Conservation (phyloP, 2,329 filamentous ascomycete species). For the Diaporthe sp. region DNA sequence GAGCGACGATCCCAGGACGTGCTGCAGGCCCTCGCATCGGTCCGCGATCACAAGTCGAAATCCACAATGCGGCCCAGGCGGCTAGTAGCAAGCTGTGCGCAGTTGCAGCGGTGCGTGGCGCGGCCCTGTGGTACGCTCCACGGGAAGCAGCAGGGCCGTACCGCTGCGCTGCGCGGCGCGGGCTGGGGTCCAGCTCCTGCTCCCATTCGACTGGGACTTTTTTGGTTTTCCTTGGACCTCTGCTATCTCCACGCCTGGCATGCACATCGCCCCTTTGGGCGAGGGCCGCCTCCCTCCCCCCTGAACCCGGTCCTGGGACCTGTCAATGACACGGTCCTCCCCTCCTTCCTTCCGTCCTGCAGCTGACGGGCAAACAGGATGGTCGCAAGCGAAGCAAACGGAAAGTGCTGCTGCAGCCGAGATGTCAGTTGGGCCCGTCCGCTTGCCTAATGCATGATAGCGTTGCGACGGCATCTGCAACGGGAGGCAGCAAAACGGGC, state of each 20-base stretch:
- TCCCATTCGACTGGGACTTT: constrained; percentile 7
- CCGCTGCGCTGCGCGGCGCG: constrained; percentile 28
- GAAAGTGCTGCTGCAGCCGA: background rate
- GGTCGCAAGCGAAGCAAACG: constrained; percentile 3
- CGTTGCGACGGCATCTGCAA: constrained; percentile 31
- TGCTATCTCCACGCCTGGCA: constrained; percentile 28
- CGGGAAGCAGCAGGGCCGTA: constrained; percentile 38
- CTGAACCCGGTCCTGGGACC: constrained; percentile 23
- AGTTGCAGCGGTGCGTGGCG: constrained; percentile 22
- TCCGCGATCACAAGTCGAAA: constrained; percentile 38
- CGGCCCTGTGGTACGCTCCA: constrained; percentile 27
- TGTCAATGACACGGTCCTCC: constrained; percentile 26
- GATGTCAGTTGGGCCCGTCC: constrained; percentile 25
- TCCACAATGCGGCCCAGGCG: constrained; percentile 32
- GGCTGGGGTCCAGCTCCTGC: constrained; percentile 25
- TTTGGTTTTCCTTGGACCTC: constrained; percentile 6
- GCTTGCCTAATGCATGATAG: constrained; percentile 29
- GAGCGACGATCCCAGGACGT: constrained; percentile 25
- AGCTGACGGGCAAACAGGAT: constrained; percentile 22
- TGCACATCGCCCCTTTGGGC: constrained; percentile 22
- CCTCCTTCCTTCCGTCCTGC: constrained; percentile 13
- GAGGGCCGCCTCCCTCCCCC: constrained; percentile 7
- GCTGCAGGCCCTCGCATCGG: constrained; percentile 38
- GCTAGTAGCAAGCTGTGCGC: constrained; percentile 11
- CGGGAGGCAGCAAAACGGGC: constrained; percentile 13